Evolutionary conservation across 2,329 filamentous ascomycete species (phyloP).

Genomic region (Venturiaceae sp.): DNA sequence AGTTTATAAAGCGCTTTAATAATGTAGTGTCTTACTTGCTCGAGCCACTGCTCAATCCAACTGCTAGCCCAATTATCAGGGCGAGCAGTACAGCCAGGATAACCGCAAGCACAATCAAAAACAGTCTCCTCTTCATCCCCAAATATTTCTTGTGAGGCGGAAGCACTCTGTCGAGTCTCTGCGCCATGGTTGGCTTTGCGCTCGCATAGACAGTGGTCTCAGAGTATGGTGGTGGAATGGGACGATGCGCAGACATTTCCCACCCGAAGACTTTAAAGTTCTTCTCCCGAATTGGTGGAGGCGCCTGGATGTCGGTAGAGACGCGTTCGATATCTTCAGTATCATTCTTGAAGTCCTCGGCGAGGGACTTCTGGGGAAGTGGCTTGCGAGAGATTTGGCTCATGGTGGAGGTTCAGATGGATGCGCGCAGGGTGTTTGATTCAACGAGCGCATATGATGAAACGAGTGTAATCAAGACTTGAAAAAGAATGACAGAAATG

Average conservation of each 20-base stretch:
- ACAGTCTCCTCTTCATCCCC: background rate
- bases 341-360: background rate
- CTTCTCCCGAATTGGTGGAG: background rate
- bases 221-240: background rate
- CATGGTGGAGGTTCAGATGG: background rate
- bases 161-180: background rate
- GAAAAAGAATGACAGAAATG: background rate
- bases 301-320: background rate
- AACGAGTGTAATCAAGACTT: background rate
- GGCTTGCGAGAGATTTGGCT: background rate
- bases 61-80: constrained; percentile 5
- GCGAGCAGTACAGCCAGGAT: constrained; percentile 1
- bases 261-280: background rate
- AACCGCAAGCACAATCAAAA: constrained; percentile 2
- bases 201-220: background rate
- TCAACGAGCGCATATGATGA: background rate
- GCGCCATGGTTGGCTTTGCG: background rate
- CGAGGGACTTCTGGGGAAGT: background rate
- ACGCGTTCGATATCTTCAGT: background rate
- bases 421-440: background rate
- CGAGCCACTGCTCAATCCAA: constrained; percentile 2
- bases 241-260: background rate
- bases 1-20: background rate
- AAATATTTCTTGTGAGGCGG: background rate
- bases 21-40: background rate